A percentile compares a stretch with the other conserved stretches of the same genome.
These are phyloP conservation scores for Umbellularia californica DNA, from an alignment of 164 flowering plant species.

Conservation along the genomic window DNA sequence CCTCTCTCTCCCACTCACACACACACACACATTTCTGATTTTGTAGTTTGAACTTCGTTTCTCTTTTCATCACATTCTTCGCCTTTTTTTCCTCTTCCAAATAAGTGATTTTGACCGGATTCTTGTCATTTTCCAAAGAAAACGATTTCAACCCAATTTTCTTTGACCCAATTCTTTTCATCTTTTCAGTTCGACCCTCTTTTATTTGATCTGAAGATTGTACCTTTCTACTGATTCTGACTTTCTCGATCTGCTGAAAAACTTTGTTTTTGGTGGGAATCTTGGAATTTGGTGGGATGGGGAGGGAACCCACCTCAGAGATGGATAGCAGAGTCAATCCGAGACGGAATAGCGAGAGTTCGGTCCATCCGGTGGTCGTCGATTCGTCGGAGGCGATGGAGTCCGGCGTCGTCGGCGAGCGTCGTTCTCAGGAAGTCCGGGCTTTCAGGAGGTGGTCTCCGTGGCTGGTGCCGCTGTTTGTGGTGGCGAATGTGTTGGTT, in stretches of 20 bases:
- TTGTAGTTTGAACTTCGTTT: not conserved
- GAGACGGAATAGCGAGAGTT: constrained; percentile 16
- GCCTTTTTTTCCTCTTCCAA: not conserved
- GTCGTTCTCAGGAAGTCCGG: constrained; percentile 11
- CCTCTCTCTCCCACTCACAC: not conserved
- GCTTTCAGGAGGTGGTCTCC: constrained; percentile 50
- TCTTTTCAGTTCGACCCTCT: not conserved
- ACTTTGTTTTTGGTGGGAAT: not conserved
- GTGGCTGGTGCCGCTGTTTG: constrained; percentile 60
- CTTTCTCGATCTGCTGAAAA: not conserved
- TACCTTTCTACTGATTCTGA: constrained; percentile 1
- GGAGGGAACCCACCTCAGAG: constrained; percentile 21
- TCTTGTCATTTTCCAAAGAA: not conserved
- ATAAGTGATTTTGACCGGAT: not conserved
- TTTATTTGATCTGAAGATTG: not conserved
- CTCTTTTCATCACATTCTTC: not conserved
- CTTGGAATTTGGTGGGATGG: constrained; percentile 14
- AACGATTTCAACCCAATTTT: not conserved
- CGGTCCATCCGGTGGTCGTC: constrained; percentile 23
- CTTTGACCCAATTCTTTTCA: not conserved
- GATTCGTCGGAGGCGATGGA: constrained; percentile 4
- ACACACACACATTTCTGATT: not conserved
- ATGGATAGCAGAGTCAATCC: constrained; percentile 27
- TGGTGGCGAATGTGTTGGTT: constrained; percentile 35
- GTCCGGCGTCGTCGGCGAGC: not conserved